A percentile compares a stretch with the other conserved stretches of the same genome.
phyloP scores from a whole-genome alignment of 495 filamentous ascomycete genomes.

The Platismatia glauca region DNA sequence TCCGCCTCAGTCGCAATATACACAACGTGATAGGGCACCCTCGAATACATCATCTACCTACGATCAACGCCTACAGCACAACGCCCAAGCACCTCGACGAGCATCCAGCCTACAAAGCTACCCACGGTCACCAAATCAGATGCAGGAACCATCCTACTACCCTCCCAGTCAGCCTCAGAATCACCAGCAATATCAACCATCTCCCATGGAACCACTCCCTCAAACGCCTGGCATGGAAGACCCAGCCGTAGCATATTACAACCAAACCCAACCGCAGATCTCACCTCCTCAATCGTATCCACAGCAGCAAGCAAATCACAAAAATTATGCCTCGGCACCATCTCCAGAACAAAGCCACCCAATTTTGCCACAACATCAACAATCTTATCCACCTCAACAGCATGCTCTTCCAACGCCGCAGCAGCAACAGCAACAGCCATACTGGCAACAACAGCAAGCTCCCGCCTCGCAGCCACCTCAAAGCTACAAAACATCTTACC shows the following conservation, averaged over 20 bases:
- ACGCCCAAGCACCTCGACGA: conserved; percentile 22
- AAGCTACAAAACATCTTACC: conserved; percentile 29
- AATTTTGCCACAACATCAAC: conserved; percentile 28
- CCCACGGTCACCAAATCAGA: conserved; percentile 13
- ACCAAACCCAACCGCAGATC: conserved; percentile 16
- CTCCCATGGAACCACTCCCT: conserved; percentile 14
- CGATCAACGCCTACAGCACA: conserved; percentile 16
- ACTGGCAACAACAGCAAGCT: conserved; percentile 20
- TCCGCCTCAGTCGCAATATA: conserved; percentile 24
- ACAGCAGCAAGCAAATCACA: conserved; percentile 12
- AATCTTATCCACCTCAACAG: conserved; percentile 17
- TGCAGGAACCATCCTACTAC: conserved; percentile 14
- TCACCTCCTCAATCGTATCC: conserved; percentile 24
- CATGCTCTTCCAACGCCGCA: conserved; percentile 30
- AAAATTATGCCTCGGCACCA: conserved; percentile 10
- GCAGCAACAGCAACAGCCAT: conserved; percentile 25
- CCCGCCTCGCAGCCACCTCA: conserved; percentile 14
- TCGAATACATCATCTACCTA: conserved; percentile 24
- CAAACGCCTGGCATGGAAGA: conserved; percentile 21
- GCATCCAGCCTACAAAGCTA: conserved; percentile 22
- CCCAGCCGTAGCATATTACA: conserved; percentile 18
- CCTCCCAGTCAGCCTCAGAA: conserved; percentile 8
- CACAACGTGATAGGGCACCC: conserved; percentile 22
- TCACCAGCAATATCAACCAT: conserved; percentile 19
- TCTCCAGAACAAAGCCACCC: conserved; percentile 17